phyloP scores from a whole-genome alignment of 1,284 basidiomycete genomes.

The Malassezia caprae region DNA sequence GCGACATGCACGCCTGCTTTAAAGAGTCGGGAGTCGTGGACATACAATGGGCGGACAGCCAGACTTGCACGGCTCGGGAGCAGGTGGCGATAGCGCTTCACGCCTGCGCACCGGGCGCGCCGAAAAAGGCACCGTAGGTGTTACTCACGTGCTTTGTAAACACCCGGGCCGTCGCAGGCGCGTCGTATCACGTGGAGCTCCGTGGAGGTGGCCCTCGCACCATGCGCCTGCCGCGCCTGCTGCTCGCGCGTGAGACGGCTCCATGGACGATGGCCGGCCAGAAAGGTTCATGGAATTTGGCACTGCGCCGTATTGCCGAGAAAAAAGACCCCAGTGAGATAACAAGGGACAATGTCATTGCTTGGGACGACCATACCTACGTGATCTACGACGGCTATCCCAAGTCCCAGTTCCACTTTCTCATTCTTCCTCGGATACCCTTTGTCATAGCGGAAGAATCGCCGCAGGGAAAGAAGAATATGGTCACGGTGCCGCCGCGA shows the following conservation, averaged over 20 bases:
- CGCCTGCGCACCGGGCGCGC: background rate
- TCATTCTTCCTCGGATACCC: conserved; percentile 7
- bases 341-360: conserved; percentile 57
- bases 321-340: background rate
- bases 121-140: background rate
- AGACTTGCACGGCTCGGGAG: background rate
- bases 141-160: background rate
- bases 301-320: background rate
- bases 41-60: background rate
- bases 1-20: background rate
- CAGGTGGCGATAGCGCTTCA: background rate
- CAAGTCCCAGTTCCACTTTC: conserved; percentile 51
- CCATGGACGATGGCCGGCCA: conserved; percentile 5
- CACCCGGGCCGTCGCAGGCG: background rate
- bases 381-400: conserved; percentile 76
- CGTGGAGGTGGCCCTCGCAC: background rate
- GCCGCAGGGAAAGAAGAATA: background rate
- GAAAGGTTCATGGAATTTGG: conserved; percentile 1
- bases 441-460: background rate
- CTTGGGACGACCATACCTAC: conserved; percentile 55
- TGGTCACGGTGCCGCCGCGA: background rate
- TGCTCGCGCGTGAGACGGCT: conserved; percentile 6
- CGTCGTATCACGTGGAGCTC: background rate
- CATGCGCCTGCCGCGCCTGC: conserved; percentile 1
- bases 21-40: background rate